A percentile compares a stretch with the other conserved stretches of the same genome.
Evolutionary conservation across 164 flowering plant species (phyloP).

Genomic region (Liquidambar formosana): DNA sequence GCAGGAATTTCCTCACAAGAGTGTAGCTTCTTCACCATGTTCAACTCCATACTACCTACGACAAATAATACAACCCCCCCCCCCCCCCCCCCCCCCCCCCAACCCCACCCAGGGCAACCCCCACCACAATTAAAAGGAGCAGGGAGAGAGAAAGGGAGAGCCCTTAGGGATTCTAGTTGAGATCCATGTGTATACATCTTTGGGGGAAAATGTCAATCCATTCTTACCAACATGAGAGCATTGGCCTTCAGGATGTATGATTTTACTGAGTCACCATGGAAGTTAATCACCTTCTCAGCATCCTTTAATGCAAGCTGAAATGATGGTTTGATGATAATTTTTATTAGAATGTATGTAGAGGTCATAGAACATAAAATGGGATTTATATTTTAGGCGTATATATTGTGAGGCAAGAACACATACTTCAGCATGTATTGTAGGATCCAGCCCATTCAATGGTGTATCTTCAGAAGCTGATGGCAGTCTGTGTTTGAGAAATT

Average conservation of each 20-base stretch:
- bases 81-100: too few species aligned
- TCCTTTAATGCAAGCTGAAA: conserved; percentile 92
- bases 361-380: not conserved
- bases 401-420: conserved; percentile 15
- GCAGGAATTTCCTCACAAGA: not conserved
- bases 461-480: conserved; percentile 73
- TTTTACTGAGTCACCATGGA: conserved; percentile 49
- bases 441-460: conserved; percentile 87
- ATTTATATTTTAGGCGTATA: not conserved
- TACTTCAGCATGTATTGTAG: conserved; percentile 92
- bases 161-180: too few species aligned
- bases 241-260: conserved; percentile 71
- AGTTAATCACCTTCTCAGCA: conserved; percentile 73
- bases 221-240: conserved; percentile 77
- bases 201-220: not conserved
- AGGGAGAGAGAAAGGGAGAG: too few species aligned
- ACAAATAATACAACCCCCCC: too few species aligned
- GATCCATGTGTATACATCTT: too few species aligned
- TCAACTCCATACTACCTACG: too few species aligned
- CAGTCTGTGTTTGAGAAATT: conserved; percentile 58
- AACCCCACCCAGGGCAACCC: too few species aligned
- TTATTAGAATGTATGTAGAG: not conserved
- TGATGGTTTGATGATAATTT: not conserved
- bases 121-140: too few species aligned
- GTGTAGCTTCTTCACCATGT: not conserved